Percentiles rank a stretch among this genome's conserved stretches.
These are phyloP conservation scores for Penicillium sp. DNA, from an alignment of 2,329 filamentous ascomycete genomes.

Conservation along the genomic window DNA sequence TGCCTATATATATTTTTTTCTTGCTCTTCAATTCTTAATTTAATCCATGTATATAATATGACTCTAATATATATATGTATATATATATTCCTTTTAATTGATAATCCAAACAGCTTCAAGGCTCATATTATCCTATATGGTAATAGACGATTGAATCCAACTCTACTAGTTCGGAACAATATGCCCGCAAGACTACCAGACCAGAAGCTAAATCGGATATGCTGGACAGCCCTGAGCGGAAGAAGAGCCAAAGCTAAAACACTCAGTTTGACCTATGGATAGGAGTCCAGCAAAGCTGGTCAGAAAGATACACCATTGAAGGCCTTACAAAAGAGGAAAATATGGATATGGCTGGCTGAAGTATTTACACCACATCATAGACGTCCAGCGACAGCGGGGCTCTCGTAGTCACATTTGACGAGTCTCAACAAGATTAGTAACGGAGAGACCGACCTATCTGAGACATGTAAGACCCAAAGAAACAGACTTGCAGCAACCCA, in stretches of 20 bases:
- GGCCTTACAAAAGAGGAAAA: too few relatives aligned
- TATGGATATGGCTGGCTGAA: not conserved
- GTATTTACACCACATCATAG: not conserved
- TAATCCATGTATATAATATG: not conserved
- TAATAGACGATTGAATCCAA: not conserved
- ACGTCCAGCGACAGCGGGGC: not conserved
- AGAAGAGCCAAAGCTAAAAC: not conserved
- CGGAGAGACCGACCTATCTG: not conserved
- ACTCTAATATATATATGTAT: not conserved
- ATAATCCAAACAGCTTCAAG: not conserved
- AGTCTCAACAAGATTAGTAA: not conserved
- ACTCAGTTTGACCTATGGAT: not conserved
- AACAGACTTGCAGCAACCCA: not conserved
- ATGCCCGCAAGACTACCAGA: not conserved
- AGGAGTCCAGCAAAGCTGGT: not conserved
- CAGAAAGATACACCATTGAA: not conserved
- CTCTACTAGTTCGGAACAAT: not conserved
- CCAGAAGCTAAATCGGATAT: not conserved
- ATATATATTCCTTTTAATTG: not conserved
- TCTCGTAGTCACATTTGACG: not conserved
- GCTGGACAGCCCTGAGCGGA: not conserved
- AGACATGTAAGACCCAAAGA: not conserved
- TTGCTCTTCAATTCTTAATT: not conserved
- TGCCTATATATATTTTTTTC: not conserved
- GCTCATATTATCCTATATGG: not conserved